Evolutionary conservation across 495 filamentous ascomycete genomes (phyloP).

Genomic region (Pyrenopolyporus hunteri): DNA sequence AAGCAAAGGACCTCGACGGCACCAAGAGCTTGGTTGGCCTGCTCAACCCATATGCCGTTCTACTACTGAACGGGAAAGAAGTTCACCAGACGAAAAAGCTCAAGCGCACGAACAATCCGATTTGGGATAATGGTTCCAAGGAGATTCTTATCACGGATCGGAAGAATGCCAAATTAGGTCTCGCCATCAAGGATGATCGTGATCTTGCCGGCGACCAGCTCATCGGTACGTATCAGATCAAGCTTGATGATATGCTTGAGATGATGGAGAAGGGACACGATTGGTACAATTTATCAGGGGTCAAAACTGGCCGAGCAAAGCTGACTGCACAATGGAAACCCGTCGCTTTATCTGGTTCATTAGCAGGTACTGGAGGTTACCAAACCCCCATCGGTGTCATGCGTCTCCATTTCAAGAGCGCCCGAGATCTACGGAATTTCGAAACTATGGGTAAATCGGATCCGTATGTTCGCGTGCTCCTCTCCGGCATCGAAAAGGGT

Average conservation of each 20-base stretch:
- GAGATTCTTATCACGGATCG: constrained; percentile 93
- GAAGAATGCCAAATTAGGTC: constrained; percentile 83
- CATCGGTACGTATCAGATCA: constrained; percentile 91
- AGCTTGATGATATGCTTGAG: constrained; percentile 89
- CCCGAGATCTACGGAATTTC: constrained; percentile 82
- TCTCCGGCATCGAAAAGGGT: constrained; percentile 87
- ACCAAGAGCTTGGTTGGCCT: constrained; percentile 86
- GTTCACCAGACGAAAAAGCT: constrained; percentile 84
- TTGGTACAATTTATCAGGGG: constrained; percentile 89
- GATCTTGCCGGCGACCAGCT: constrained; percentile 83
- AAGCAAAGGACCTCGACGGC: constrained; percentile 93
- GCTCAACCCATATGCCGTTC: constrained; percentile 86
- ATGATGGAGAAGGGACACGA: constrained; percentile 91
- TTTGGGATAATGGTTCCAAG: constrained; percentile 88
- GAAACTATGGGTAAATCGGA: constrained; percentile 97
- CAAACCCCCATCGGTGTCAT: constrained; percentile 92
- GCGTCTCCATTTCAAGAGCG: constrained; percentile 88
- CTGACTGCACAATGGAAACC: constrained; percentile 94
- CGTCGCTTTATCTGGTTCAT: constrained; percentile 76
- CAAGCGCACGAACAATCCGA: constrained; percentile 95
- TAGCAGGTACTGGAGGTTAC: constrained; percentile 84
- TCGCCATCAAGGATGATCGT: constrained; percentile 93
- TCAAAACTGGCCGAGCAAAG: constrained; percentile 84
- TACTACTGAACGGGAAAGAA: constrained; percentile 89
- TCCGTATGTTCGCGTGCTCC: constrained; percentile 85